Conservation (phyloP, 2,329 filamentous ascomycete species). For the Penicillium hordei region DNA sequence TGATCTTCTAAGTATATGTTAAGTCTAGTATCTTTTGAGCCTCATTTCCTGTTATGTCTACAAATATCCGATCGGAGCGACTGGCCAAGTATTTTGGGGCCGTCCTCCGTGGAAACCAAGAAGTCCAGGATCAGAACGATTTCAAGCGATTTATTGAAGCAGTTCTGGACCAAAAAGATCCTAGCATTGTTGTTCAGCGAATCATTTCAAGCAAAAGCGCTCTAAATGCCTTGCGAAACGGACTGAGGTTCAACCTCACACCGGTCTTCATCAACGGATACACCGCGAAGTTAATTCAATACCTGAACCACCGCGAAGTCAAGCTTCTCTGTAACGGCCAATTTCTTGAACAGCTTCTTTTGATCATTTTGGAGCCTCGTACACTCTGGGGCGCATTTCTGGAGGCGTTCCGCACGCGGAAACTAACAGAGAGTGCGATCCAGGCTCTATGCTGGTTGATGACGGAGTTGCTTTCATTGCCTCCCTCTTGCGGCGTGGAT, state of each 20-base stretch:
- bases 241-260: slow-evolving; percentile 48
- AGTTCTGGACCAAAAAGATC: slow-evolving; percentile 45
- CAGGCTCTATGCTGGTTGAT: slow-evolving; percentile 52
- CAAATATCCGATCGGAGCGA: slow-evolving; percentile 22
- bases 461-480: slow-evolving; percentile 49
- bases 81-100: slow-evolving; percentile 43
- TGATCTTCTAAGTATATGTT: not conserved
- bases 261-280: slow-evolving; percentile 46
- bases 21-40: not conserved
- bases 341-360: slow-evolving; percentile 50
- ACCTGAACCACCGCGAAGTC: slow-evolving; percentile 45
- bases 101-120: slow-evolving; percentile 42
- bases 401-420: slow-evolving; percentile 27
- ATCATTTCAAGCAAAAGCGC: slow-evolving; percentile 39
- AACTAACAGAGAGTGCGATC: slow-evolving; percentile 35
- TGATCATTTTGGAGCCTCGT: slow-evolving; percentile 52
- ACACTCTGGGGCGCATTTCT: slow-evolving; percentile 56
- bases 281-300: slow-evolving; percentile 40
- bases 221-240: slow-evolving; percentile 39
- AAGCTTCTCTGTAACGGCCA: slow-evolving; percentile 53
- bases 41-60: slow-evolving; percentile 12
- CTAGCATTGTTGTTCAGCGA: slow-evolving; percentile 42
- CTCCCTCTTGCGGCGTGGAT: slow-evolving; percentile 22
- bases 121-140: slow-evolving; percentile 40
- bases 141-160: slow-evolving; percentile 52